Evolutionary conservation across 1,284 basidiomycete species (phyloP).

Genomic region (Rhodotorula glutinis): DNA sequence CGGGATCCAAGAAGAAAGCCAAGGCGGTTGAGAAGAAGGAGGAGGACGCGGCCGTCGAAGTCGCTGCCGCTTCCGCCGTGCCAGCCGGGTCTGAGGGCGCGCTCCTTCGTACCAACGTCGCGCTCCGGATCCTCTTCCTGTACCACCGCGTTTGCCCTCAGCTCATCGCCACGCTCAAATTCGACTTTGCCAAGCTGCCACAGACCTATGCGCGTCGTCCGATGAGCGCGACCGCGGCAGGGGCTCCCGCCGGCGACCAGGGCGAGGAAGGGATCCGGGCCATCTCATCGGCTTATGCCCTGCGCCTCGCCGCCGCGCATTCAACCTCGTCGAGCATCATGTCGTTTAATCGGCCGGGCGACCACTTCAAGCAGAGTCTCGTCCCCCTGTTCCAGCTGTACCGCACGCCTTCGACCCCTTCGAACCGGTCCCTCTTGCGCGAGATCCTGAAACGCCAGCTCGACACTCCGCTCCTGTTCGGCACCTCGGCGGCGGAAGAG

Average conservation of each 20-base stretch:
- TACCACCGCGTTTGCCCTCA: conserved; percentile 38
- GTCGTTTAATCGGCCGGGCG: conserved; percentile 14
- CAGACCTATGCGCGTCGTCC: conserved; percentile 20
- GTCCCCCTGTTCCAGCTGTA: conserved; percentile 35
- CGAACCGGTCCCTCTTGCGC: conserved; percentile 27
- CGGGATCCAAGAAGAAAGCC: neutral
- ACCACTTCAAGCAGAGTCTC: conserved; percentile 35
- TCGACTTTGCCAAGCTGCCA: conserved; percentile 39
- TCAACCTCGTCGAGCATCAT: conserved; percentile 1
- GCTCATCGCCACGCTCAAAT: conserved; percentile 34
- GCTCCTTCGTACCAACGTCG: conserved; percentile 36
- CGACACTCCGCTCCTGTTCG: conserved; percentile 28
- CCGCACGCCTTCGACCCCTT: conserved; percentile 22
- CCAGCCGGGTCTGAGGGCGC: conserved; percentile 2
- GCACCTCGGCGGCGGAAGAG: conserved; percentile 3
- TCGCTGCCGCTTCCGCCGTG: neutral
- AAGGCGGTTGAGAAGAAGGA: neutral
- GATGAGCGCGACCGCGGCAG: neutral
- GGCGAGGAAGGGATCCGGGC: conserved; percentile 26
- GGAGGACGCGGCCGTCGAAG: neutral
- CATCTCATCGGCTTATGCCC: conserved; percentile 35
- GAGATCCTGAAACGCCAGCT: conserved; percentile 29
- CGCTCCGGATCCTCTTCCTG: conserved; percentile 33
- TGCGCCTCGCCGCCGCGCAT: conserved; percentile 36
- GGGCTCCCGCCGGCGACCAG: neutral